Conservation (phyloP, 139 green algal species). For the Picochlorum sp. region DNA sequence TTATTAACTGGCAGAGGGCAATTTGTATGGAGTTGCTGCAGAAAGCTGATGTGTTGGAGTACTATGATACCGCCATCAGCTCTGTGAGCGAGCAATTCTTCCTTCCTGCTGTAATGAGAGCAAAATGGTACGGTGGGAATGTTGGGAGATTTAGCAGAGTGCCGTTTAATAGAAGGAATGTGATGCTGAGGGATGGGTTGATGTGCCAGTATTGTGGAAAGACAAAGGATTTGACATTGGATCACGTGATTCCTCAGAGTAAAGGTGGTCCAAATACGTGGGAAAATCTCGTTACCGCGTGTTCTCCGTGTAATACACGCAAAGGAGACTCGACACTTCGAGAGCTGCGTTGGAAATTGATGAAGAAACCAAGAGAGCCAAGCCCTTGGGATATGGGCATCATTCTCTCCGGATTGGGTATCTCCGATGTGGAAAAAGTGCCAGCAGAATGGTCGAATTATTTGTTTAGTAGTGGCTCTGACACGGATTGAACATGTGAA, state of each 20-base stretch:
- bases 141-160: slow-evolving; percentile 7
- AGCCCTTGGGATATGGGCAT: slow-evolving; percentile 7
- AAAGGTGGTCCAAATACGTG: slow-evolving; percentile 40
- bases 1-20: slow-evolving; percentile 48
- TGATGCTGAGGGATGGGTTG: slow-evolving; percentile 38
- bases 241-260: slow-evolving; percentile 32
- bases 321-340: slow-evolving; percentile 47
- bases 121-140: slow-evolving; percentile 10
- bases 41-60: slow-evolving; percentile 58
- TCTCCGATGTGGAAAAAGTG: background rate
- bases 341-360: slow-evolving; percentile 49
- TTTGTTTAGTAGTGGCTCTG: slow-evolving; percentile 3
- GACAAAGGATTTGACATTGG: slow-evolving; percentile 34
- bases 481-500: background rate
- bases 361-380: slow-evolving; percentile 11
- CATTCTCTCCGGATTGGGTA: background rate
- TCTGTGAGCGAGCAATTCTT: slow-evolving; percentile 3
- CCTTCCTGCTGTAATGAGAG: slow-evolving; percentile 29
- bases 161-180: slow-evolving; percentile 36
- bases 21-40: slow-evolving; percentile 38
- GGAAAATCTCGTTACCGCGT: slow-evolving; percentile 53
- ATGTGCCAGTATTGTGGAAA: slow-evolving; percentile 48
- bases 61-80: slow-evolving; percentile 34
- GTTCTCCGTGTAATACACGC: slow-evolving; percentile 40
- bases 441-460: slow-evolving; percentile 10